Conservation (phyloP, 1,139 yeast species). For the Yamadazyma sp. region DNA sequence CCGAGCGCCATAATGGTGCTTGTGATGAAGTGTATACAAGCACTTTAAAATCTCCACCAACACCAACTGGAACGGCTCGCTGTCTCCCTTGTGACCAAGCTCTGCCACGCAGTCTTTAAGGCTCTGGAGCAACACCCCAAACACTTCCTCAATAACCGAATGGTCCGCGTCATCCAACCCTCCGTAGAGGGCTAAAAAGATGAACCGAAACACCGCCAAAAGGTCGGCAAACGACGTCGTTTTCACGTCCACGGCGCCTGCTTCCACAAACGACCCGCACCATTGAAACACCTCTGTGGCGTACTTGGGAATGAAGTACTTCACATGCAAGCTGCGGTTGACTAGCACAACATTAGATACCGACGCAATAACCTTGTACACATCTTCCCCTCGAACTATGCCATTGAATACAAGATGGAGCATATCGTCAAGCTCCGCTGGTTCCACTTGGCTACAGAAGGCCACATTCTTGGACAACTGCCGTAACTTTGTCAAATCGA, state of each 20-base stretch:
- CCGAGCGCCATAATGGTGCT: constrained; percentile 16
- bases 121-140: constrained; percentile 16
- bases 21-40: constrained; percentile 26
- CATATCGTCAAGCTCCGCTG: constrained; percentile 18
- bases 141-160: constrained; percentile 14
- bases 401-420: constrained; percentile 12
- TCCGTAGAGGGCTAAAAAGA: constrained; percentile 28
- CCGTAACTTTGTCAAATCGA: constrained; percentile 14
- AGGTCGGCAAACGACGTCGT: constrained; percentile 17
- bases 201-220: constrained; percentile 26
- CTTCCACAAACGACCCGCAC: constrained; percentile 15
- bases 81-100: constrained; percentile 4
- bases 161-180: constrained; percentile 14
- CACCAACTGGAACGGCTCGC: constrained; percentile 15
- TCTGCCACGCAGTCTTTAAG: constrained; percentile 15
- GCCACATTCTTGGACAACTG: constrained; percentile 19
- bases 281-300: constrained; percentile 18
- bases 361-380: constrained; percentile 19
- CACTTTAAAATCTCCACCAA: constrained; percentile 29
- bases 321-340: constrained; percentile 23
- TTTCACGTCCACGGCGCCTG: constrained; percentile 2
- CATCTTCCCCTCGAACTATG: constrained; percentile 11
- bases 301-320: constrained; percentile 22
- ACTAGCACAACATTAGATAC: constrained; percentile 25
- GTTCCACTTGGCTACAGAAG: constrained; percentile 22